Conservation (phyloP, 306 rosid genomes). For the Aeschynomene evenia region DNA sequence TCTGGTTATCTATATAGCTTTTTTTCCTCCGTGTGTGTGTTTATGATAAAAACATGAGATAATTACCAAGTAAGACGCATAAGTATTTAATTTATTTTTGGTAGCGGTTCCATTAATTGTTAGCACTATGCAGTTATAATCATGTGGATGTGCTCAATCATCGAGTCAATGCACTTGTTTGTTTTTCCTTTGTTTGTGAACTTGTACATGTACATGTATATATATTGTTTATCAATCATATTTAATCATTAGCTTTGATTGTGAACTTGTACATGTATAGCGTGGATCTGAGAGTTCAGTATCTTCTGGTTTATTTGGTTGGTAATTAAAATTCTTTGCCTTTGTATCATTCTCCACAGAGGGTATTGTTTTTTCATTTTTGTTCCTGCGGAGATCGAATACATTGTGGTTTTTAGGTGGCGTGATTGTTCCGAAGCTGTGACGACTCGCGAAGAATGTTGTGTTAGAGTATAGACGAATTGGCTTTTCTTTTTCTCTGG, state of each 20-base stretch:
- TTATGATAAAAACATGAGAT: constrained; percentile 4
- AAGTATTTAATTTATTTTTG: constrained; percentile 17
- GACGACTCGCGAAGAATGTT: not conserved
- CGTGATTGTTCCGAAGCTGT: constrained; percentile 4
- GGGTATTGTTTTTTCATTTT: constrained; percentile 18
- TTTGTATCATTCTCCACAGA: not conserved
- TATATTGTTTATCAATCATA: too few species aligned
- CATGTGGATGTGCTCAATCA: constrained; percentile 25
- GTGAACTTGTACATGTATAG: constrained; percentile 1
- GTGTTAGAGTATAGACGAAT: constrained; percentile 5
- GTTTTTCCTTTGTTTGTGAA: constrained; percentile 7
- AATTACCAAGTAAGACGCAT: constrained; percentile 32
- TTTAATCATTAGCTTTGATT: constrained; percentile 21
- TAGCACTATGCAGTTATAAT: constrained; percentile 23
- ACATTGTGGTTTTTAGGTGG: not conserved
- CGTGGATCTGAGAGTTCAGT: constrained; percentile 43
- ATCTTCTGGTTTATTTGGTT: constrained; percentile 18
- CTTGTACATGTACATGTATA: not conserved
- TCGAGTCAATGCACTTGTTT: constrained; percentile 21
- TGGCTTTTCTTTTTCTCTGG: constrained; percentile 11
- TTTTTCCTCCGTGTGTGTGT: not conserved
- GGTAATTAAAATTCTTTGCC: constrained; percentile 17
- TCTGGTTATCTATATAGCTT: constrained; percentile 1
- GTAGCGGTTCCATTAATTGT: constrained; percentile 29
- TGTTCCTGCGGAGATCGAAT: not conserved